phyloP scores from a whole-genome alignment of 495 filamentous ascomycete species.

The Talaromyces liani region DNA sequence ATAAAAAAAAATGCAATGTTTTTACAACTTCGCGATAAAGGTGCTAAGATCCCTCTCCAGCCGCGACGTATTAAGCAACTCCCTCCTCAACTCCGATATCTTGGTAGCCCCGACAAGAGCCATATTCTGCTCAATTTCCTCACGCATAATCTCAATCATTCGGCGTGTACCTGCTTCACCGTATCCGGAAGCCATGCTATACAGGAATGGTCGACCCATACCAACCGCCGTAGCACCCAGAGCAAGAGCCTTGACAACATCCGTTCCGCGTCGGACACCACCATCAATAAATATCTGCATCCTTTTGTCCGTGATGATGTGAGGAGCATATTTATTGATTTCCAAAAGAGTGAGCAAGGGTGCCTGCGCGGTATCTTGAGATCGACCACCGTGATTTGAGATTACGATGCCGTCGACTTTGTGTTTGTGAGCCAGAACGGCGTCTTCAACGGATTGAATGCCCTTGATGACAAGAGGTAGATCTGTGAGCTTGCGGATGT shows the following conservation, averaged over 20 bases:
- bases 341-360: constrained; percentile 61
- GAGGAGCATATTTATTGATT: constrained; percentile 62
- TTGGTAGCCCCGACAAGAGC: constrained; percentile 25
- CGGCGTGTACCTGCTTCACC: constrained; percentile 27
- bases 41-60: constrained; percentile 29
- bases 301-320: constrained; percentile 44
- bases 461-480: constrained; percentile 88
- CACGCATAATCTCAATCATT: constrained; percentile 25
- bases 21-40: constrained; percentile 25
- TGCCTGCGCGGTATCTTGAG: constrained; percentile 55
- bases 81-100: constrained; percentile 20
- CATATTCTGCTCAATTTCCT: constrained; percentile 36
- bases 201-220: constrained; percentile 79
- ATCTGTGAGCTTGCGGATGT: constrained; percentile 69
- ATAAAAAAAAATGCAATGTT: background rate
- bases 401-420: constrained; percentile 76
- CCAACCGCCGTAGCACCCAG: constrained; percentile 80
- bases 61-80: constrained; percentile 29
- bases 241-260: constrained; percentile 83
- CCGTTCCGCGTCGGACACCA: constrained; percentile 73
- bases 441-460: constrained; percentile 83
- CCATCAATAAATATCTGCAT: constrained; percentile 83
- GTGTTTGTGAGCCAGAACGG: constrained; percentile 60
- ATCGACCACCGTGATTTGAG: constrained; percentile 45
- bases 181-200: constrained; percentile 62